These are phyloP conservation scores for Rhodamnia rubescens DNA, from an alignment of 345 rosid species.

Conservation along the genomic window DNA sequence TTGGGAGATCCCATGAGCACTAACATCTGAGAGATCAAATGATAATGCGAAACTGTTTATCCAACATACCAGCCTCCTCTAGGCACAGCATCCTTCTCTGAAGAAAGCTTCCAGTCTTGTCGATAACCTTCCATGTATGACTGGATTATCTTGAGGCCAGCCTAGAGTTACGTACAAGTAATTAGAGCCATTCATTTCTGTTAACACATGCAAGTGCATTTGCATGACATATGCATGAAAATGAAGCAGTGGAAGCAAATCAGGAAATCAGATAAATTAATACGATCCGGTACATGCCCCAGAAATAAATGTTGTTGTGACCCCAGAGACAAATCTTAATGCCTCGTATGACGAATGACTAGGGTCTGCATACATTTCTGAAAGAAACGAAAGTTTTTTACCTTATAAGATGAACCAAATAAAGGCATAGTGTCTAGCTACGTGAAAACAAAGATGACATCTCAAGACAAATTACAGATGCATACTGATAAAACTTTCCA, in stretches of 20 bases:
- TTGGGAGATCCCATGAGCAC: not conserved
- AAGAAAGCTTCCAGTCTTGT: slow-evolving; percentile 95
- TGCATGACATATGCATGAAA: not conserved
- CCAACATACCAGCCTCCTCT: slow-evolving; percentile 83
- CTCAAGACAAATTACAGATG: no score
- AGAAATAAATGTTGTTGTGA: slow-evolving; percentile 69
- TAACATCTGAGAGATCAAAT: not conserved
- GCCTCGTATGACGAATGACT: no score
- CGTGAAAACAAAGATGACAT: no score
- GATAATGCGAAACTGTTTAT: not conserved
- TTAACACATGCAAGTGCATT: not conserved
- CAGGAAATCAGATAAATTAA: not conserved
- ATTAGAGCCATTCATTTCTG: not conserved
- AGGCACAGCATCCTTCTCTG: slow-evolving; percentile 54
- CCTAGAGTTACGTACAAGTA: slow-evolving; percentile 20
- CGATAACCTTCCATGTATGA: slow-evolving; percentile 86
- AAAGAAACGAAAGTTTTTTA: no score
- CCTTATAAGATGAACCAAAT: no score
- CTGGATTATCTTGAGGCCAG: slow-evolving; percentile 83
- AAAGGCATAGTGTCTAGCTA: no score
- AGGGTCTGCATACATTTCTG: no score
- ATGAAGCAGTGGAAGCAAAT: not conserved
- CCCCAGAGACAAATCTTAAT: no score
- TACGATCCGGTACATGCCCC: slow-evolving; percentile 25
- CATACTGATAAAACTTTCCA: no score